Evolutionary conservation across 805 yeast species (phyloP).

Genomic region (Nakazawaea ernobii): DNA sequence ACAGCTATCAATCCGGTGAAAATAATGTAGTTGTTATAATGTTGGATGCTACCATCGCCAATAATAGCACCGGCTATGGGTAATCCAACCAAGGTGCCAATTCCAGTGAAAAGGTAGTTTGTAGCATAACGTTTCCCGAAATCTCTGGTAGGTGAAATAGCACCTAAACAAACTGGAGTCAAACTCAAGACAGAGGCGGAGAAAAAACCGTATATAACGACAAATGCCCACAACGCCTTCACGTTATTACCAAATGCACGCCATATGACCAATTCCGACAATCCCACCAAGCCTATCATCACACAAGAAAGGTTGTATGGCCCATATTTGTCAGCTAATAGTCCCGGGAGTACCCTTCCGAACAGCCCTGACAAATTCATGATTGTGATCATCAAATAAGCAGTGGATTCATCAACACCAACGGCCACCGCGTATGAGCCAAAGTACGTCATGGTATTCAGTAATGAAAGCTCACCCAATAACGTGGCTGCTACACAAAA

Average conservation of each 20-base stretch:
- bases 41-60: conserved; percentile 24
- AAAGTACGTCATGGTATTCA: conserved; percentile 36
- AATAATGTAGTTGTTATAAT: conserved; percentile 32
- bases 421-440: conserved; percentile 37
- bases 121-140: conserved; percentile 20
- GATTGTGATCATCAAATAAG: conserved; percentile 40
- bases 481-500: conserved; percentile 33
- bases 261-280: conserved; percentile 49
- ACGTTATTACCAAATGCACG: conserved; percentile 43
- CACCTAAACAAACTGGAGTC: conserved; percentile 56
- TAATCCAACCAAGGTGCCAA: conserved; percentile 25
- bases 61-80: conserved; percentile 29
- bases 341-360: conserved; percentile 54
- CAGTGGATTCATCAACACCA: conserved; percentile 32
- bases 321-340: conserved; percentile 48
- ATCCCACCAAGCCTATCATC: conserved; percentile 38
- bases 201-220: conserved; percentile 46
- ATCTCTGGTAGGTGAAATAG: conserved; percentile 38
- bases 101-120: conserved; percentile 23
- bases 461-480: conserved; percentile 33
- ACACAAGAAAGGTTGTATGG: conserved; percentile 49
- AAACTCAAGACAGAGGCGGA: conserved; percentile 52
- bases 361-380: conserved; percentile 42
- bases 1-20: conserved; percentile 32
- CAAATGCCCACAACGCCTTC: conserved; percentile 34